A percentile compares a stretch with the other conserved stretches of the same genome.
These are phyloP conservation scores for Fusarium pininemorale DNA, from an alignment of 2,329 filamentous ascomycete genomes.

Conservation along the genomic window DNA sequence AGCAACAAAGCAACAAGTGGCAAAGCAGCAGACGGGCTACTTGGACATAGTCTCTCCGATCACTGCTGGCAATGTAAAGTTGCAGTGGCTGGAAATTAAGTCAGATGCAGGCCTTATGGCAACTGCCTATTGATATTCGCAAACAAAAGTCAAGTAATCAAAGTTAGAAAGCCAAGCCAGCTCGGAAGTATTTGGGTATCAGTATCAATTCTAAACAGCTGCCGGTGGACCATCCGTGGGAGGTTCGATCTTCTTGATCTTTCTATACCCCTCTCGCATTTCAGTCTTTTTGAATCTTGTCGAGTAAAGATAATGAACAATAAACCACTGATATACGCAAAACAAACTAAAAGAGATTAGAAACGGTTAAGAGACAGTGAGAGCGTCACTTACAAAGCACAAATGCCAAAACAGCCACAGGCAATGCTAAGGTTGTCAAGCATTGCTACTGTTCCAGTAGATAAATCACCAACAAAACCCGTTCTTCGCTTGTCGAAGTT, in stretches of 20 bases:
- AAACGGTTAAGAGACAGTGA: rapidly evolving
- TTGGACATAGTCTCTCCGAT: neutral
- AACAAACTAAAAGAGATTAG: neutral
- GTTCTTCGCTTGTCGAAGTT: neutral
- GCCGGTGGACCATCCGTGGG: neutral
- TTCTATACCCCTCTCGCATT: slow-evolving; percentile 17
- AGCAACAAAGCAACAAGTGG: neutral
- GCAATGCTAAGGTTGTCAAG: slow-evolving; percentile 23
- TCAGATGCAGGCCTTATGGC: neutral
- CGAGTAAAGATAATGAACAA: slow-evolving; percentile 9
- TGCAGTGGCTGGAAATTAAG: neutral
- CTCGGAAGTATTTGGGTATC: no score
- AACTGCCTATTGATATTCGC: neutral
- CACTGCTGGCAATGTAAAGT: no score
- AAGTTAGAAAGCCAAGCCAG: neutral
- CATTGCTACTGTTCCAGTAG: slow-evolving; percentile 8
- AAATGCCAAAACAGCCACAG: slow-evolving; percentile 28
- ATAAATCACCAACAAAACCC: neutral
- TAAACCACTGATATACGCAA: slow-evolving; percentile 21
- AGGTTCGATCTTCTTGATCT: slow-evolving; percentile 8
- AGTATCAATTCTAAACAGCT: neutral
- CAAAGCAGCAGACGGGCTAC: no score
- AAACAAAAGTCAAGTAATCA: neutral
- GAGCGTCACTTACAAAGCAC: slow-evolving; percentile 11
- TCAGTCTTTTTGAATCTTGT: slow-evolving; percentile 17